Evolutionary conservation across 2,329 filamentous ascomycete species (phyloP).

Genomic region (Ophiostoma sp.): DNA sequence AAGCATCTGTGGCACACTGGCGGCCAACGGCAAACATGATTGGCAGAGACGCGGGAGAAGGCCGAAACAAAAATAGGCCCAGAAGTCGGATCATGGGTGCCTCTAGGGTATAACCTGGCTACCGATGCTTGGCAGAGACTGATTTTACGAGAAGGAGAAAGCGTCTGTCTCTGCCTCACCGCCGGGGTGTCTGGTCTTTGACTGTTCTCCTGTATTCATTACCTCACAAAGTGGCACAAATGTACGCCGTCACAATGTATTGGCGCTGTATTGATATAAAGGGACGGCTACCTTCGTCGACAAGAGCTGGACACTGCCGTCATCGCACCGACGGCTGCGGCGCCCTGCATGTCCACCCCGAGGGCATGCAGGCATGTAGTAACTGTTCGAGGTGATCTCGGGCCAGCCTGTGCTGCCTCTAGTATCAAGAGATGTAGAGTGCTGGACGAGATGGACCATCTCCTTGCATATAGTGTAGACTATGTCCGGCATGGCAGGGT

Average conservation of each 20-base stretch:
- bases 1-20: neutral
- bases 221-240: too few relatives aligned
- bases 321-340: constrained; percentile 1
- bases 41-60: neutral
- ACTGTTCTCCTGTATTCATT: neutral
- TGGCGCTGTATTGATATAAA: neutral
- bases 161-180: neutral
- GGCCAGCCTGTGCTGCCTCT: too few relatives aligned
- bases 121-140: too few relatives aligned
- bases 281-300: too few relatives aligned
- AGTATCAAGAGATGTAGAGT: neutral
- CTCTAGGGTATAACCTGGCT: too few relatives aligned
- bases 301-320: neutral
- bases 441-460: neutral
- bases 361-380: neutral
- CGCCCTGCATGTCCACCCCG: constrained; percentile 12
- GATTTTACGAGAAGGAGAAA: too few relatives aligned
- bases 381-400: too few relatives aligned
- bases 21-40: neutral
- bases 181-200: neutral
- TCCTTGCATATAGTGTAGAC: neutral
- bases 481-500: constrained; percentile 1
- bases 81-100: too few relatives aligned
- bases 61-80: constrained; percentile 1
- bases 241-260: too few relatives aligned